A percentile compares a stretch with the other conserved stretches of the same genome.
These are phyloP conservation scores for Mycena chlorophos DNA, from an alignment of 768 basidiomycete species.

Conservation along the genomic window DNA sequence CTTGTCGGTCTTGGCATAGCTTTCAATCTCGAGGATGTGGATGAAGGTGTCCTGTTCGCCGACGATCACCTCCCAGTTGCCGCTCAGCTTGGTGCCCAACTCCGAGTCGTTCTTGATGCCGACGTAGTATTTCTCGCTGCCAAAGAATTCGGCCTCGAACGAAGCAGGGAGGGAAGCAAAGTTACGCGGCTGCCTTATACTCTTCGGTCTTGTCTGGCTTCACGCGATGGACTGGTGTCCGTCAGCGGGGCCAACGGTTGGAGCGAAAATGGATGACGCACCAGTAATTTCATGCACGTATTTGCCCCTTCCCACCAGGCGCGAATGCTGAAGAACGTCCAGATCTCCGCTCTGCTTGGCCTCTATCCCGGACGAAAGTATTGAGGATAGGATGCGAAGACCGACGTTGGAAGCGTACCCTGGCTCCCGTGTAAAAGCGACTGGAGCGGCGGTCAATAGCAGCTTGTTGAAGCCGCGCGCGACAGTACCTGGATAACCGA, in stretches of 20 bases:
- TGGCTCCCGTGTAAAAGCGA: constrained; percentile 91
- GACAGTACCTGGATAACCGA: constrained; percentile 58
- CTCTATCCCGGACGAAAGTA: constrained; percentile 37
- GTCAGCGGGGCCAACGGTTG: background rate
- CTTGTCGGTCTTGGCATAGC: constrained; percentile 75
- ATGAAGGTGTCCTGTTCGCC: constrained; percentile 87
- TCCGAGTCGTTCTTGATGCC: constrained; percentile 73
- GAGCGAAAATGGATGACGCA: constrained; percentile 36
- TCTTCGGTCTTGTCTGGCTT: constrained; percentile 77
- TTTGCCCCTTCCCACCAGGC: constrained; percentile 89
- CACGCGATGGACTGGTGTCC: constrained; percentile 79
- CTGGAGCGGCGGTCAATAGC: constrained; percentile 49
- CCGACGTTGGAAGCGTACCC: too few relatives aligned
- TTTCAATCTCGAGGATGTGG: constrained; percentile 90
- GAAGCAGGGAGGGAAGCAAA: constrained; percentile 1
- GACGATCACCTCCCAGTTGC: constrained; percentile 89
- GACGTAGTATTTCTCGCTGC: constrained; percentile 81
- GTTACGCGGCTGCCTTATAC: constrained; percentile 87
- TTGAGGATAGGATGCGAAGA: background rate
- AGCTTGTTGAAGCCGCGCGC: constrained; percentile 24
- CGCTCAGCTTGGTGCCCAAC: constrained; percentile 84
- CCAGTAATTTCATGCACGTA: constrained; percentile 90
- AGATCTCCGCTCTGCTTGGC: constrained; percentile 82
- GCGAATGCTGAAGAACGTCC: constrained; percentile 79
- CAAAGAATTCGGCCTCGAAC: constrained; percentile 9